Evolutionary conservation across 768 basidiomycete species (phyloP), one percentile per base, ranked within the genome.

Genomic region (Trametes meyenii): DNA sequence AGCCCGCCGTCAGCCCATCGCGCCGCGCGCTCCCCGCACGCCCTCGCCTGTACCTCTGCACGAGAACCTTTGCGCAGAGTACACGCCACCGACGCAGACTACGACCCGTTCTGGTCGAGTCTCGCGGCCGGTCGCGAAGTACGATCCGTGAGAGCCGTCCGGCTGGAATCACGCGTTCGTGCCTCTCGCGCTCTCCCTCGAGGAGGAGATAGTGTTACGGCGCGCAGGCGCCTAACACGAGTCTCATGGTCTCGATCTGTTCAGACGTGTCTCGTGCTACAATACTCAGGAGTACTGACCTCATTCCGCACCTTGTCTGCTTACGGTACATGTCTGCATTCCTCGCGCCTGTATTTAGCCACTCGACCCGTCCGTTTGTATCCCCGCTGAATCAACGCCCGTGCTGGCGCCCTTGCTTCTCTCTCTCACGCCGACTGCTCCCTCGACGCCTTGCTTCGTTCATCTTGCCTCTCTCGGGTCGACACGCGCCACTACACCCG

Each of bases 61-160:
- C 21, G 46, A 48, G 26, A 48, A 48, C 46, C 46, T 48, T 40
- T 38, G 51, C 23, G 39, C 51, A 12, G 51, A 53, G 51, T 53
- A 53, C 51, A 53, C 51, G 39, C 58, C 50, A 26, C 58, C 58
- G 19, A 43, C 58, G 29, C 50, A 45, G 50, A 60, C 58, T 16
- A 60, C 58, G 58, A 60, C 58, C 24, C 50, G 50, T 19, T 29
- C 58, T 23, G 58, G 58, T 35, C 50, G 51, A 17, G 50, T 60
- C 23, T 60, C 58, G n/a, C 39, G 42, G n/a, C 58, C 58, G 39
- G 39, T 36, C 48, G 42, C 50, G 50, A 50, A 36, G 42, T 60
- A 60, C 58, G 58, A 60, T 46, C 58, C 50, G 35, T 43, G 51
- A 53, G 51, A 53, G 51, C 51, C 51, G 26, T 40, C 38, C 21